These are phyloP conservation scores for Tremella yokohamensis DNA, from an alignment of 768 basidiomycete species.

Conservation along the genomic window DNA sequence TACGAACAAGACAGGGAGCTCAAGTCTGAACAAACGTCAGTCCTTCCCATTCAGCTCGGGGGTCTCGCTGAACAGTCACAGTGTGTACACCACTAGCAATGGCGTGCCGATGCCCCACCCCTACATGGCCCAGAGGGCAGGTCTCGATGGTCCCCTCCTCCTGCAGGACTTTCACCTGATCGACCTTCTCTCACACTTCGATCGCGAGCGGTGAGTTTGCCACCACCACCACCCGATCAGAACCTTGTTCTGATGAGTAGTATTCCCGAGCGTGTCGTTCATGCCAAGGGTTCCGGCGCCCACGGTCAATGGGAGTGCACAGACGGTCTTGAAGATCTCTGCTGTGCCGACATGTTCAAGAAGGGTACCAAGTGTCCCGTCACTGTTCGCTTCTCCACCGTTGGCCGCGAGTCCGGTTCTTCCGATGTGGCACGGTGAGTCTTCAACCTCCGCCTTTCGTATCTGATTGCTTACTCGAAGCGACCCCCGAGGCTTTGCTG, in stretches of 20 bases:
- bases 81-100: conserved; percentile 76
- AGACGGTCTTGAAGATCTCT: conserved; percentile 52
- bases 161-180: conserved; percentile 71
- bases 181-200: conserved; percentile 77
- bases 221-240: not conserved
- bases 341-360: conserved; percentile 51
- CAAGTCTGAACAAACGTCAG: conserved; percentile 36
- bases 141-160: conserved; percentile 73
- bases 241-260: conserved; percentile 15
- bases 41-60: not conserved
- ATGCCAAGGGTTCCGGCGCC: conserved; percentile 65
- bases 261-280: conserved; percentile 52
- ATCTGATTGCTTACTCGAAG: conserved; percentile 8
- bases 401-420: conserved; percentile 55
- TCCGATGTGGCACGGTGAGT: conserved; percentile 52
- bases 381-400: conserved; percentile 52
- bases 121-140: conserved; percentile 73
- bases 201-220: conserved; percentile 42
- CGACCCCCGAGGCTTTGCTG: conserved; percentile 54
- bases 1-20: conserved; percentile 37
- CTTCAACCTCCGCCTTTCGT: not conserved
- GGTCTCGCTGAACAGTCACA: conserved; percentile 5
- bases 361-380: conserved; percentile 50
- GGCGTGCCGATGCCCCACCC: conserved; percentile 60
- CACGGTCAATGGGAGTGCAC: conserved; percentile 54